Evolutionary conservation across 2,329 filamentous ascomycete species (phyloP), one percentile per base, ranked within the genome.

Genomic region (Fusarium oxysporum): DNA sequence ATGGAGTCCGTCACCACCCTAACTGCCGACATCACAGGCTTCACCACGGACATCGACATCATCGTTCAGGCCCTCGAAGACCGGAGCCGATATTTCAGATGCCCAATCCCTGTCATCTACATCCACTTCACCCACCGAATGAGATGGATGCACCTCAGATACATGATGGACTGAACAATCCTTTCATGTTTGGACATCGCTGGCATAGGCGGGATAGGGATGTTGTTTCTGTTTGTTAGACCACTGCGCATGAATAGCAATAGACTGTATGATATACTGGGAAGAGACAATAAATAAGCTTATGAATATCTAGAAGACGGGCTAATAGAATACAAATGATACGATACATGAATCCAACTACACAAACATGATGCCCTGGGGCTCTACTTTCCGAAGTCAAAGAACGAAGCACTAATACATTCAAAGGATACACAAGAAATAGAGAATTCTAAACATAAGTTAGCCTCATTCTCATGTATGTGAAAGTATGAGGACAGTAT

Each of bases 131-230:
- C 10, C 43, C 47, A 28, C 56, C 30, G 17, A 77, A 77, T 38
- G 72, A 72, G 12, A 77, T 77, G 76, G 75, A 77, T 48, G 76
- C 76, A 11, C 76, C 76, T n/a, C 76, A 77, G 62, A 63, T 76
- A 25, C 41, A 70, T 21, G 19, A 40, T 9, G 40, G 30, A 32
- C 45, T 40, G 50, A 45, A 66, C 16, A 54, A 32, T 21, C 35
- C 59, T 16, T 47, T 43, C 30, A 8, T 53, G 13, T 62, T 53
- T 21, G 45, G 50, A 25, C 57, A 71, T 16, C 48, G 48, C 12
- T n/a, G 23, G 12, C 43, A 44, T 4, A 61, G 40, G 8, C 41
- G 38, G 16, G 47, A 38, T 19, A 59, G 53, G 13, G 32, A 37
- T 23, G 10, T 28, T 16, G 33, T 43, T n/a, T 62, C 37, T 43